phyloP scores from a whole-genome alignment of 164 flowering plant genomes.

The Aristolochia fimbriata region DNA sequence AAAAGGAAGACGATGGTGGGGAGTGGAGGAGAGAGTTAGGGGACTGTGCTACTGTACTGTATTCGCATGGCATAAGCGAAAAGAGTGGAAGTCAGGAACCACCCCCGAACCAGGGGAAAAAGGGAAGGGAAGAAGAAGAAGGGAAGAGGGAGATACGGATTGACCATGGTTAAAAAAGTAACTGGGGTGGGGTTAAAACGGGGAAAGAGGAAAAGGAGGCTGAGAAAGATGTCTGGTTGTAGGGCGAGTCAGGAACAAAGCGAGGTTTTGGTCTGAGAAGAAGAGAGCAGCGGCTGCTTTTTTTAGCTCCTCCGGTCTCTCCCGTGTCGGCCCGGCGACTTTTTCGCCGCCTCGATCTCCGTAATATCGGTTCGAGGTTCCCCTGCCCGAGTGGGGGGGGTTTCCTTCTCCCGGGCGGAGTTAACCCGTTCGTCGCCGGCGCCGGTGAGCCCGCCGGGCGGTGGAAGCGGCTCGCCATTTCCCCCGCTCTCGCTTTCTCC shows the following conservation, averaged over 20 bases:
- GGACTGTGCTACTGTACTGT: background rate
- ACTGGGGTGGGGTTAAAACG: background rate
- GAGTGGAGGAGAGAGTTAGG: no score
- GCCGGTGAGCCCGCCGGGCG: background rate
- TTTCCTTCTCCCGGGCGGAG: background rate
- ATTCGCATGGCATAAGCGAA: background rate
- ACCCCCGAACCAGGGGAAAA: background rate
- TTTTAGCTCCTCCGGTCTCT: conserved; percentile 13
- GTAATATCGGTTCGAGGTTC: background rate
- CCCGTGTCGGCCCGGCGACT: conserved; percentile 4
- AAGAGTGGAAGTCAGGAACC: no score
- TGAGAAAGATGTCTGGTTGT: conserved; percentile 18
- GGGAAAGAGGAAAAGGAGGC: background rate
- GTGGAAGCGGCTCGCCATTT: no score
- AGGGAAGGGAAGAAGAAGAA: background rate
- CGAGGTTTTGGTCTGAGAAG: conserved; percentile 32
- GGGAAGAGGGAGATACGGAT: background rate
- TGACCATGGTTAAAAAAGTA: conserved; percentile 1
- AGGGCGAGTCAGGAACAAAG: conserved; percentile 38
- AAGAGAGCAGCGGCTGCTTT: conserved; percentile 17
- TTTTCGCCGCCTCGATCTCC: conserved; percentile 1
- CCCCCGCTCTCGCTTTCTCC: no score
- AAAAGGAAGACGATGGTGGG: background rate
- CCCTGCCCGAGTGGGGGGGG: background rate
- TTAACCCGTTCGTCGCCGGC: conserved; percentile 6